A percentile compares a stretch with the other conserved stretches of the same genome.
These are phyloP conservation scores for Fusarium metavorans DNA, from an alignment of 2,329 filamentous ascomycete species.

Conservation along the genomic window DNA sequence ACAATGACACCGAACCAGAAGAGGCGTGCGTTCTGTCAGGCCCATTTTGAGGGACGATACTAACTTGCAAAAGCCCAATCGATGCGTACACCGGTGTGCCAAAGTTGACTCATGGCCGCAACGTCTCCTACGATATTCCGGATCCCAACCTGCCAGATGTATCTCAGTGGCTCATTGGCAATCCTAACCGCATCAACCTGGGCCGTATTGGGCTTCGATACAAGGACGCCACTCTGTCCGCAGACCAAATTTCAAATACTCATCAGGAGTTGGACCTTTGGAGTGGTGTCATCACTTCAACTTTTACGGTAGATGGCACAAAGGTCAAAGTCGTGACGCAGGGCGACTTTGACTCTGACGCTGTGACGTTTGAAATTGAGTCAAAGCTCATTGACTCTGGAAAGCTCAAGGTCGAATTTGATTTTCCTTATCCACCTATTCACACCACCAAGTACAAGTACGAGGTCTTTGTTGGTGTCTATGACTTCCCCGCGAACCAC, in stretches of 20 bases:
- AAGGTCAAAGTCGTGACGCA: constrained; percentile 52
- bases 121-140: constrained; percentile 54
- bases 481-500: constrained; percentile 54
- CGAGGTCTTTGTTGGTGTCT: constrained; percentile 56
- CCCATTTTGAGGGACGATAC: too few relatives aligned
- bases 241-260: constrained; percentile 44
- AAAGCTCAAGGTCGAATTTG: constrained; percentile 53
- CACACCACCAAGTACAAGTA: constrained; percentile 58
- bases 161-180: constrained; percentile 66
- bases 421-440: constrained; percentile 57
- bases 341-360: constrained; percentile 54
- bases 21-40: constrained; percentile 27
- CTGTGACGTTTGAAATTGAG: constrained; percentile 52
- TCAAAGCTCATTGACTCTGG: constrained; percentile 50
- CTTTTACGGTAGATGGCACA: constrained; percentile 48
- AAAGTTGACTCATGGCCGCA: constrained; percentile 50
- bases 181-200: constrained; percentile 59
- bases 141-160: constrained; percentile 51
- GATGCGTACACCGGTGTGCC: constrained; percentile 50
- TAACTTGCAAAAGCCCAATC: neutral
- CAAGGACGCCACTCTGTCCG: constrained; percentile 45
- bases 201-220: constrained; percentile 57
- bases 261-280: constrained; percentile 44
- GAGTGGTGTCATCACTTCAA: constrained; percentile 49
- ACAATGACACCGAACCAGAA: constrained; percentile 60